Base-by-base conservation (phyloP, 2,329 filamentous ascomycete genomes). In the Seiridium cupressi region DNA sequence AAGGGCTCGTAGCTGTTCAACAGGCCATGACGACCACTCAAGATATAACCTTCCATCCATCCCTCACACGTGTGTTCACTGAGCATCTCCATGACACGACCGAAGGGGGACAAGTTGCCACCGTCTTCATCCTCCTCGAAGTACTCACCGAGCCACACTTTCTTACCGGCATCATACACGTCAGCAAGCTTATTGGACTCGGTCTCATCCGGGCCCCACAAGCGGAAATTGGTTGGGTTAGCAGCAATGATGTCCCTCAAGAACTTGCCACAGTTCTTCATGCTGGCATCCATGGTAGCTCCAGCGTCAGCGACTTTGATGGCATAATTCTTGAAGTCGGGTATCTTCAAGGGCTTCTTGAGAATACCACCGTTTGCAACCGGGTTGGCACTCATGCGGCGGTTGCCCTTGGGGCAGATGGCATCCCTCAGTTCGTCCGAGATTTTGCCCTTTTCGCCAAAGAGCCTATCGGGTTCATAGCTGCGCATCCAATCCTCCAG, bases 1-100 rank as follows among this genome's bases (percentile, higher is more conserved):
- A 93, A 93, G 0, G 90, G 89, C 73, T 93, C 90, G 76, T 93
- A 93, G 70, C 87, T 90, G 81, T 92, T 93, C 61, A 93, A 82
- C 61, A 93, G 72, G 10, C 90, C 90, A 65, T 93, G 90, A 4
- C 90, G 84, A 35, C 90, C 90, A 58, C 86, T 91, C 3, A 93
- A 80, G 47, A 91, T 76, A 70, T 93, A 93, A 3, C 90, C 90
- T 77, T 93, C 90, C 13, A 93, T 80, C 90, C 90, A 93, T 34
- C 89, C 90, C 73, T 93, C 90, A 62, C 85, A 86, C 13, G 89
- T 93, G 71, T 93, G 90, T 73, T 93, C 90, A 18, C 87, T 90
- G n/a, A 93, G 82, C 72, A 93, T 93, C 73, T 93, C 90, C 89
- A 93, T 93, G 42, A 93, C 90, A 35, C 89, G 83, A 13, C 90